A percentile compares a stretch with the other conserved stretches of the same genome.
Evolutionary conservation across 768 basidiomycete species (phyloP).

Genomic region (Leccinum sublutescens): DNA sequence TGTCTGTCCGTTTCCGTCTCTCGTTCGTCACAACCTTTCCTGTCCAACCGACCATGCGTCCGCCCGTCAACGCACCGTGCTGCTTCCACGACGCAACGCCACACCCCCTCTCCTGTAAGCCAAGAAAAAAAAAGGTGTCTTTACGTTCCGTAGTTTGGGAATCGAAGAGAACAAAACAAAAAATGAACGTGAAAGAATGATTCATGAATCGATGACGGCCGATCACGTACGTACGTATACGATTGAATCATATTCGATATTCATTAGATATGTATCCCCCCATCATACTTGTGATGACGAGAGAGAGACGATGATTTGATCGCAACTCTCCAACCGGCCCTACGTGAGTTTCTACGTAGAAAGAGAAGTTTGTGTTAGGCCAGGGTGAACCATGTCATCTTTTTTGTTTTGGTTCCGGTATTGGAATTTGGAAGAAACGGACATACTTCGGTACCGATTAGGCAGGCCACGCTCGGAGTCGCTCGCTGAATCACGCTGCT

Average conservation of each 20-base stretch:
- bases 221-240: not conserved
- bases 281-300: too few species aligned
- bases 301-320: too few species aligned
- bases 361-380: too few species aligned
- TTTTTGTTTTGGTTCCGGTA: not conserved
- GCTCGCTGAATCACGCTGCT: not conserved
- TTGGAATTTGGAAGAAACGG: not conserved
- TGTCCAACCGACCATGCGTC: not conserved
- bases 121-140: not conserved
- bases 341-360: not conserved
- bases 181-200: not conserved
- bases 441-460: not conserved
- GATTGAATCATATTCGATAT: not conserved
- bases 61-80: not conserved
- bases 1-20: not conserved
- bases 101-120: not conserved
- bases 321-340: too few species aligned
- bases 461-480: not conserved
- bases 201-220: not conserved
- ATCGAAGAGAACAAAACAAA: not conserved
- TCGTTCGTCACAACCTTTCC: not conserved
- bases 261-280: too few species aligned
- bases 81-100: conserved; percentile 10
- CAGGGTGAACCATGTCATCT: too few species aligned
- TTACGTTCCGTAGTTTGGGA: not conserved